Evolutionary conservation across 2,329 filamentous ascomycete genomes (phyloP).

Genomic region (Teratosphaeria epicoccoides): DNA sequence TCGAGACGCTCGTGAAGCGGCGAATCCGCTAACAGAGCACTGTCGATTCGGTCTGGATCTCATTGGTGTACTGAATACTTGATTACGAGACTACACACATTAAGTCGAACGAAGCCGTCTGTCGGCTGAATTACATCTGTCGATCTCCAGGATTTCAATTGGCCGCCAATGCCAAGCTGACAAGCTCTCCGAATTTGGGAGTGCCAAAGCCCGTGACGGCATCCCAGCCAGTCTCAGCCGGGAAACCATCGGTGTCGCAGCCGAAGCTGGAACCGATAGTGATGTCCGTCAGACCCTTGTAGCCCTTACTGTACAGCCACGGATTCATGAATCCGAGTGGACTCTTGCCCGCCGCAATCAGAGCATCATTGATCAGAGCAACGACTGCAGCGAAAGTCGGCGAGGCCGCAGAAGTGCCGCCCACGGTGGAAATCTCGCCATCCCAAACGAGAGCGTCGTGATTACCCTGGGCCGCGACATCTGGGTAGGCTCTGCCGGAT

Average conservation of each 20-base stretch:
- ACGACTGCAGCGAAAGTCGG: slow-evolving; percentile 51
- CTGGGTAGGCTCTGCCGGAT: slow-evolving; percentile 36
- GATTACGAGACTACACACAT: no score
- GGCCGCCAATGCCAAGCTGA: background rate
- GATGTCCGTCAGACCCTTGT: slow-evolving; percentile 41
- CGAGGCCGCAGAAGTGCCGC: slow-evolving; percentile 45
- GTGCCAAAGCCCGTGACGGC: slow-evolving; percentile 23
- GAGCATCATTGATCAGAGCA: slow-evolving; percentile 52
- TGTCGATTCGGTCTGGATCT: no score
- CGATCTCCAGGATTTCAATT: no score
- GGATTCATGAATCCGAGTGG: slow-evolving; percentile 50
- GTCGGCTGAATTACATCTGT: no score
- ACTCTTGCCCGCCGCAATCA: slow-evolving; percentile 40
- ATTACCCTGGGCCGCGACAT: slow-evolving; percentile 43
- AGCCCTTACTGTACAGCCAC: slow-evolving; percentile 43
- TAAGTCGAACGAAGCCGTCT: no score
- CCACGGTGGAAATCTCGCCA: slow-evolving; percentile 13
- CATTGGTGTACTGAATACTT: no score
- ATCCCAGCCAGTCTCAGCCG: slow-evolving; percentile 23
- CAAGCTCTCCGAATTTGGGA: slow-evolving; percentile 6
- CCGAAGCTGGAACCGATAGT: slow-evolving; percentile 25
- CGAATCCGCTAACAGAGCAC: no score
- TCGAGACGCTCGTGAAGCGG: no score
- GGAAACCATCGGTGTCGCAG: slow-evolving; percentile 22
- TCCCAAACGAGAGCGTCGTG: slow-evolving; percentile 27